Evolutionary conservation across 176 grass and related monocot species (phyloP).

Genomic region (Lolium multiflorum): DNA sequence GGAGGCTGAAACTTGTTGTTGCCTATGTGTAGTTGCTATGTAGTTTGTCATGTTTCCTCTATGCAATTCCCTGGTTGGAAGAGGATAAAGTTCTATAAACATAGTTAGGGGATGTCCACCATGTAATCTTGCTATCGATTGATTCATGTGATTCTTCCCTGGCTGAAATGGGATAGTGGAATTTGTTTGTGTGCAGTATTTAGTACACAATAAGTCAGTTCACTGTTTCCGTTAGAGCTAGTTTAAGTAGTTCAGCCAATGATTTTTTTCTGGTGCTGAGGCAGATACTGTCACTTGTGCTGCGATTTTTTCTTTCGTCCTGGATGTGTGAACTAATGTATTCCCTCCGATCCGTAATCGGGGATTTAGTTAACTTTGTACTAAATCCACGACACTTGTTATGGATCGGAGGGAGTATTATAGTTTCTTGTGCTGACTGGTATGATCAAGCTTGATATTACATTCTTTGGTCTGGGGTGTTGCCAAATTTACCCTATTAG

Average conservation of each 20-base stretch:
- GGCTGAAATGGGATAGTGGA: not conserved
- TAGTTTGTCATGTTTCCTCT: not conserved
- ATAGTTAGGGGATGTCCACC: not conserved
- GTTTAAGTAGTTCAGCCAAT: not conserved
- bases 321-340: not conserved
- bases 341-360: no score
- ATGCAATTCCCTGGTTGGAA: not conserved
- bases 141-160: not conserved
- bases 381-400: no score
- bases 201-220: not conserved
- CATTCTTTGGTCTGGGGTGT: not conserved
- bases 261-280: not conserved
- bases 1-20: not conserved
- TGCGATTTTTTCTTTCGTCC: not conserved
- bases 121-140: not conserved
- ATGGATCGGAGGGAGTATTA: not conserved
- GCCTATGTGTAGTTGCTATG: not conserved
- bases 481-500: not conserved
- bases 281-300: not conserved
- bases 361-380: no score
- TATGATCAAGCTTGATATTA: not conserved
- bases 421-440: not conserved
- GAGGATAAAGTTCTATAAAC: conserved; percentile 1
- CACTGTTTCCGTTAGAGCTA: not conserved
- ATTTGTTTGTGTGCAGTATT: not conserved